Evolutionary conservation across 139 green algal species (phyloP).

Genomic region (Chlamydomonas schloesseri): DNA sequence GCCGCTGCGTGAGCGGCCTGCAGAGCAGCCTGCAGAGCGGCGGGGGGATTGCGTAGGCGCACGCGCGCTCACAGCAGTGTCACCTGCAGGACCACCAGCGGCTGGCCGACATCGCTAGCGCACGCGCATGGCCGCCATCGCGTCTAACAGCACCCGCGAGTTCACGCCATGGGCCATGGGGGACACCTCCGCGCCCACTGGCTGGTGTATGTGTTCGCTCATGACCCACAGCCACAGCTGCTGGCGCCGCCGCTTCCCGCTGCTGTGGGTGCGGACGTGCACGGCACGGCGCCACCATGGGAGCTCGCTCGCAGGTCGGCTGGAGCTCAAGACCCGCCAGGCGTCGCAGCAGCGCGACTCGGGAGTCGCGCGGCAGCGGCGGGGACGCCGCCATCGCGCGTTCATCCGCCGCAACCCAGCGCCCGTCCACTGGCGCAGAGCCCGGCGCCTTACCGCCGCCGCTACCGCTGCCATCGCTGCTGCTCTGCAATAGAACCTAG

Average conservation of each 20-base stretch:
- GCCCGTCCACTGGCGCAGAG: too few relatives aligned
- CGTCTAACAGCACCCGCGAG: background rate
- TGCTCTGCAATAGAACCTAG: too few relatives aligned
- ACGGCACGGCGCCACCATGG: too few relatives aligned
- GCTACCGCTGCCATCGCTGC: too few relatives aligned
- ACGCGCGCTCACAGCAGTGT: slow-evolving; percentile 11
- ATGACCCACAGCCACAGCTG: too few relatives aligned
- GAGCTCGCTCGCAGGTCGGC: too few relatives aligned
- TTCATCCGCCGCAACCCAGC: background rate
- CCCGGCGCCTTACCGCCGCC: too few relatives aligned
- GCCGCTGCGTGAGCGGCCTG: background rate
- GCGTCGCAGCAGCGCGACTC: background rate
- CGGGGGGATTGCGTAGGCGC: background rate
- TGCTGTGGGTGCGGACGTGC: too few relatives aligned
- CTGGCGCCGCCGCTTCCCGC: too few relatives aligned
- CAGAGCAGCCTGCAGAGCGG: background rate
- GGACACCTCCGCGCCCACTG: too few relatives aligned
- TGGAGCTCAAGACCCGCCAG: slow-evolving; percentile 6
- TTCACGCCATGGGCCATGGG: background rate
- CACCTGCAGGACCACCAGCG: slow-evolving; percentile 14
- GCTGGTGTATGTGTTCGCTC: too few relatives aligned
- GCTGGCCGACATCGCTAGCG: background rate
- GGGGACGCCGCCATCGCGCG: background rate
- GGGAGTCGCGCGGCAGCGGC: background rate
- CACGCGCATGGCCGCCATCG: background rate